Evolutionary conservation across 2,329 filamentous ascomycete species (phyloP).

Genomic region (Ceratocystis alfenasii): DNA sequence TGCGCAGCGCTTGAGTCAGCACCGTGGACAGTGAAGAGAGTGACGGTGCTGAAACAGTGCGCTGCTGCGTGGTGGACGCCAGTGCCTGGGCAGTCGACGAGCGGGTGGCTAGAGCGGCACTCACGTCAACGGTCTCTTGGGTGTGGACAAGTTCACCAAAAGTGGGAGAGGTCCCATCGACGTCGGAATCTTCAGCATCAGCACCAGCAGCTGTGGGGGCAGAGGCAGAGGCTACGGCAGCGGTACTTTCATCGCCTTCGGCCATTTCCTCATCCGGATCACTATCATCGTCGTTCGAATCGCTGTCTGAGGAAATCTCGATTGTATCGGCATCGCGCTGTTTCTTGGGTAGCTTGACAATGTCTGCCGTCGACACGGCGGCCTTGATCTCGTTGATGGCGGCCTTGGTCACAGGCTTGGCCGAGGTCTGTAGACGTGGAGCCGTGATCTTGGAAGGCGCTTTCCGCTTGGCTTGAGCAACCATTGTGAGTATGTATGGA

Average conservation of each 20-base stretch:
- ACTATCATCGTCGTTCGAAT: constrained; percentile 37
- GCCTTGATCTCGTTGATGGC: constrained; percentile 48
- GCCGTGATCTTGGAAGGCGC: constrained; percentile 44
- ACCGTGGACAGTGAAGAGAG: constrained; percentile 79
- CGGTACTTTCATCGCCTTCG: constrained; percentile 26
- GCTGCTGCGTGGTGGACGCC: constrained; percentile 31
- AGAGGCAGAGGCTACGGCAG: constrained; percentile 23
- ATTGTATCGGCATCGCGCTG: constrained; percentile 34
- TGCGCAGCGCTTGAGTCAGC: constrained; percentile 84
- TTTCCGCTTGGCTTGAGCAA: constrained; percentile 43
- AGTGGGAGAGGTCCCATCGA: constrained; percentile 48
- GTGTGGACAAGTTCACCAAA: constrained; percentile 79
- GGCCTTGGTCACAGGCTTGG: constrained; percentile 39
- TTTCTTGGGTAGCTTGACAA: constrained; percentile 30
- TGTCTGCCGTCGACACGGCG: constrained; percentile 37
- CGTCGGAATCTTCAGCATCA: constrained; percentile 30
- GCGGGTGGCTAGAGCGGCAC: constrained; percentile 39
- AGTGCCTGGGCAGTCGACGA: constrained; percentile 28
- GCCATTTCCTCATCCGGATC: constrained; percentile 34
- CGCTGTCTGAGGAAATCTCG: constrained; percentile 47
- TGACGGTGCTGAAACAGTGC: constrained; percentile 46
- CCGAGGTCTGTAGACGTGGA: constrained; percentile 42
- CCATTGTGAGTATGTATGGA: constrained; percentile 17
- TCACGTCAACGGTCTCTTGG: constrained; percentile 64
- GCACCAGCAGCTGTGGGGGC: constrained; percentile 19